Conservation (phyloP, 768 basidiomycete genomes). For the Agaricus blazei region DNA sequence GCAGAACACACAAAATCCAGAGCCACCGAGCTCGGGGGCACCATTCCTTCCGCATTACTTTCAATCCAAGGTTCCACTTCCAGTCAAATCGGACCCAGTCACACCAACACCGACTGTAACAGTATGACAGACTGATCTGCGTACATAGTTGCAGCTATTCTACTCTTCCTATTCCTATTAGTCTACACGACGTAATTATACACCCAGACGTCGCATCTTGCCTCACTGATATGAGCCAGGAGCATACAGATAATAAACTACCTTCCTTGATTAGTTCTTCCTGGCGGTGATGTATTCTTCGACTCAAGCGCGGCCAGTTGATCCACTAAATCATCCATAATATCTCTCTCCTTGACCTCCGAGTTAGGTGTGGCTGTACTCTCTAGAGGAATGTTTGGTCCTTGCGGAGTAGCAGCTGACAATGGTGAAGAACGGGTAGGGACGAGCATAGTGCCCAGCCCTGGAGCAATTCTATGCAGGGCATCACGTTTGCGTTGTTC, state of each 20-base stretch:
- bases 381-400: constrained; percentile 13
- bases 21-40: constrained; percentile 48
- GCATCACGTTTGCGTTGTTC: constrained; percentile 44
- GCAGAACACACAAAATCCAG: constrained; percentile 49
- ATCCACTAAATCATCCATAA: constrained; percentile 82
- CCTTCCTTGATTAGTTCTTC: neutral
- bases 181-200: neutral
- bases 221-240: neutral
- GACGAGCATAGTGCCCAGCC: constrained; percentile 71
- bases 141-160: no score
- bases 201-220: neutral
- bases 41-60: constrained; percentile 42
- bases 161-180: neutral
- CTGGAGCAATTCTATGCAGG: constrained; percentile 74
- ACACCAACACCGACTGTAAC: constrained; percentile 32
- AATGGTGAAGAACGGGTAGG: constrained; percentile 26
- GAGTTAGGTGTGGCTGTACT: neutral
- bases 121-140: neutral
- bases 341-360: constrained; percentile 32
- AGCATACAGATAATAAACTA: neutral
- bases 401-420: no score
- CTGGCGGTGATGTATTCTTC: neutral
- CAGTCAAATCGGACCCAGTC: constrained; percentile 37
- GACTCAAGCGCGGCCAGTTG: constrained; percentile 66
- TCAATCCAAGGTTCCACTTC: constrained; percentile 27